Conservation (phyloP, 2,329 filamentous ascomycete genomes). For the Cryphonectria japonica region DNA sequence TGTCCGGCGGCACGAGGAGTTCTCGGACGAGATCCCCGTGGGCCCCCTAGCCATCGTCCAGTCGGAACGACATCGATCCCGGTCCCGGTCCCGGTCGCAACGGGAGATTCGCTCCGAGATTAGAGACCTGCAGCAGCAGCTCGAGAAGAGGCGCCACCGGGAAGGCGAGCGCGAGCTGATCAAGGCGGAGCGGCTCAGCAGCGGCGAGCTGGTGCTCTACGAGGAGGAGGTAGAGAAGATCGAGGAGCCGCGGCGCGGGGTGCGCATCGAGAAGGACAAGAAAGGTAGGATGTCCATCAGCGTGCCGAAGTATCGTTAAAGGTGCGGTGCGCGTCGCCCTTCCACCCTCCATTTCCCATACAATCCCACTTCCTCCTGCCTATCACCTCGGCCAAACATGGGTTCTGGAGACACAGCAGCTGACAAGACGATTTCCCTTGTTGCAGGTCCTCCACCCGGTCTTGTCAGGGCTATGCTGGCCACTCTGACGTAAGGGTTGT, state of each 20-base stretch:
- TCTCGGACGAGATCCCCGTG: constrained; percentile 40
- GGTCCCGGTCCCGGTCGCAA: constrained; percentile 51
- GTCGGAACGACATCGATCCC: constrained; percentile 39
- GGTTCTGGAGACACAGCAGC: constrained; percentile 1
- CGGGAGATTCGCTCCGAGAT: constrained; percentile 76
- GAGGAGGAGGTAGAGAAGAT: constrained; percentile 62
- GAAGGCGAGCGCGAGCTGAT: constrained; percentile 57
- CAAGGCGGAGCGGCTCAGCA: constrained; percentile 59
- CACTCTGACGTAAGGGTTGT: constrained; percentile 62
- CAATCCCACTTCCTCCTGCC: constrained; percentile 29
- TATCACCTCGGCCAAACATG: neutral
- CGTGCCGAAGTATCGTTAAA: constrained; percentile 71
- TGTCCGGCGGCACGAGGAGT: constrained; percentile 42
- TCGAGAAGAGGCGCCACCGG: constrained; percentile 43
- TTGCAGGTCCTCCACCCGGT: constrained; percentile 63
- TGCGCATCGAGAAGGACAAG: constrained; percentile 83
- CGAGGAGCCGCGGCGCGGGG: constrained; percentile 57
- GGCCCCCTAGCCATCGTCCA: constrained; percentile 49
- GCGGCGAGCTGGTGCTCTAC: constrained; percentile 67
- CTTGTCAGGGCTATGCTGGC: constrained; percentile 72
- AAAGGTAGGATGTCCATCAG: constrained; percentile 95
- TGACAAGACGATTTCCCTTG: constrained; percentile 28
- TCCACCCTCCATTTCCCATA: constrained; percentile 11
- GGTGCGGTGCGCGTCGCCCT: constrained; percentile 46
- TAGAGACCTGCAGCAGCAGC: constrained; percentile 68